A percentile compares a stretch with the other conserved stretches of the same genome.
Conservation (phyloP, 139 green algal genomes). For the Eudorina sp. region DNA sequence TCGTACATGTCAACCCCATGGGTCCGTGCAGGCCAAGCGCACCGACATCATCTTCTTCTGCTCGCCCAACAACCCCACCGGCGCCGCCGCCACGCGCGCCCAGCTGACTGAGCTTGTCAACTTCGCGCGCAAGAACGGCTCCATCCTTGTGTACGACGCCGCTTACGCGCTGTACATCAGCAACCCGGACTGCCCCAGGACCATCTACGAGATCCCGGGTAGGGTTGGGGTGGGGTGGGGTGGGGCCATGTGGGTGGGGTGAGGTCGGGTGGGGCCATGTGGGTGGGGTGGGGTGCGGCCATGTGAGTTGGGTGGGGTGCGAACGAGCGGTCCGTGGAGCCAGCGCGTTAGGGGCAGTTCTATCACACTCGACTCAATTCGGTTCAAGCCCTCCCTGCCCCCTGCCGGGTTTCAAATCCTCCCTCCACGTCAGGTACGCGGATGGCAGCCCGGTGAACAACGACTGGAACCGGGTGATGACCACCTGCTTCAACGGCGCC, state of each 20-base stretch:
- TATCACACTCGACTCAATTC: too few species aligned
- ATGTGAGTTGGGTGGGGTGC: too few species aligned
- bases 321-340: too few species aligned
- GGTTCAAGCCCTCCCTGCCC: too few species aligned
- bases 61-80: constrained; percentile 98
- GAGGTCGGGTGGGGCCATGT: too few species aligned
- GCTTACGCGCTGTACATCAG: constrained; percentile 98
- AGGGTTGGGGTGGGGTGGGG: too few species aligned
- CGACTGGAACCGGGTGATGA: constrained; percentile 98
- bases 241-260: too few species aligned
- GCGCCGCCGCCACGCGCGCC: constrained; percentile 90
- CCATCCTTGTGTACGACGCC: constrained; percentile 94
- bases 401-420: too few species aligned
- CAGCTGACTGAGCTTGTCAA: constrained; percentile 89
- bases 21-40: constrained; percentile 74
- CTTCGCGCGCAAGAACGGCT: constrained; percentile 80
- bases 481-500: constrained; percentile 98
- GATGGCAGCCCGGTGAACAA: constrained; percentile 79
- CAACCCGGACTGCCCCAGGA: constrained; percentile 93
- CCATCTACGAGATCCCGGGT: constrained; percentile 97
- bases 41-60: constrained; percentile 99
- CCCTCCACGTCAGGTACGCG: constrained; percentile 69
- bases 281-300: too few species aligned
- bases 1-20: too few species aligned
- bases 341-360: too few species aligned